Evolutionary conservation across 148 eudicot genomes (phyloP).

Genomic region (Talinum fruticosum): DNA sequence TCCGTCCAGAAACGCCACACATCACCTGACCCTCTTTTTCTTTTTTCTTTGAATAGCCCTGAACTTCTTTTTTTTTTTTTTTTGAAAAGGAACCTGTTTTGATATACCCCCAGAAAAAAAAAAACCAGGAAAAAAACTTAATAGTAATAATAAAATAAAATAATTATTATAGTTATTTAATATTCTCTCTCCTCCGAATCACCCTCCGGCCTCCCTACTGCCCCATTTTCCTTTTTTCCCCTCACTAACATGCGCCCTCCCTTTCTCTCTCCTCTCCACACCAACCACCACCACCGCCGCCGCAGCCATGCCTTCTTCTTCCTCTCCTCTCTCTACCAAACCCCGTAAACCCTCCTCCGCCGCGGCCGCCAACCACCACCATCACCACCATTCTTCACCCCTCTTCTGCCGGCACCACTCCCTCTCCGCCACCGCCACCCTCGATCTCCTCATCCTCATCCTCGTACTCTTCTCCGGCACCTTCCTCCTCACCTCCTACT

Average conservation of each 20-base stretch:
- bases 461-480: constrained; percentile 71
- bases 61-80: too few species aligned
- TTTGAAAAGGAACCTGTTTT: background rate
- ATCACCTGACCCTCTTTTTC: background rate
- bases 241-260: constrained; percentile 28
- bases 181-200: background rate
- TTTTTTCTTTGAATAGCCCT: too few species aligned
- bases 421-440: constrained; percentile 54
- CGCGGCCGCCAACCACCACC: background rate
- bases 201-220: background rate
- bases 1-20: background rate
- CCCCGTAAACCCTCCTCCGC: constrained; percentile 30
- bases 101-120: background rate
- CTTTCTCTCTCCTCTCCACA: constrained; percentile 16
- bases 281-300: constrained; percentile 12
- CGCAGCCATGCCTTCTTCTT: constrained; percentile 21
- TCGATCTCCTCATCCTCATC: constrained; percentile 71
- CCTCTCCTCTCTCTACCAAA: constrained; percentile 29
- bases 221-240: background rate
- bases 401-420: constrained; percentile 44
- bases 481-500: constrained; percentile 61
- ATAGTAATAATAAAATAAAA: background rate
- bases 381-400: constrained; percentile 15
- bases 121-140: background rate
- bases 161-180: background rate